phyloP scores from a whole-genome alignment of 148 eudicot genomes.

The Nepenthes gracilis region DNA sequence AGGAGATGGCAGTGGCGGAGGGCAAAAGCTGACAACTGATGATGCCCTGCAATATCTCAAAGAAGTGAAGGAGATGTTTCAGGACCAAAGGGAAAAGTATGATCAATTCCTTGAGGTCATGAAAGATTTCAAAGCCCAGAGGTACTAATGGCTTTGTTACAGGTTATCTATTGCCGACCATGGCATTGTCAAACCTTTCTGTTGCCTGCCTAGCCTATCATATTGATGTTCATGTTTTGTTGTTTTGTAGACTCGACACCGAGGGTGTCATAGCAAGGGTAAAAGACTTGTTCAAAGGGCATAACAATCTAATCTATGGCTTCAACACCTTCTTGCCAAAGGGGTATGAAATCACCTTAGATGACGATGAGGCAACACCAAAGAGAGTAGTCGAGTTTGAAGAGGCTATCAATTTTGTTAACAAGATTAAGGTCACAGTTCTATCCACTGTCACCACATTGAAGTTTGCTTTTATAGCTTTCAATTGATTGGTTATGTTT shows the following conservation, averaged over 20 bases:
- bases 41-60: conserved; percentile 91
- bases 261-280: conserved; percentile 91
- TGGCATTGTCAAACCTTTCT: background rate
- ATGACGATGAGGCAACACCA: conserved; percentile 64
- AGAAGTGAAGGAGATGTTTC: conserved; percentile 94
- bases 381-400: conserved; percentile 89
- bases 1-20: conserved; percentile 25
- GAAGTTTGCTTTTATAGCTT: background rate
- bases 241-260: conserved; percentile 61
- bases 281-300: conserved; percentile 91
- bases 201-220: background rate
- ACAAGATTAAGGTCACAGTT: conserved; percentile 78
- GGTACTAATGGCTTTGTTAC: conserved; percentile 27
- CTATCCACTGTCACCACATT: background rate
- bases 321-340: conserved; percentile 97
- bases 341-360: conserved; percentile 85
- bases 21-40: conserved; percentile 73
- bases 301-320: conserved; percentile 75
- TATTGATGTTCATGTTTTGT: background rate
- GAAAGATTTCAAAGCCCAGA: conserved; percentile 96
- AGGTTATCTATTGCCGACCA: background rate
- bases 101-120: conserved; percentile 94
- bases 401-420: conserved; percentile 90
- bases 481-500: conserved; percentile 6
- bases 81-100: conserved; percentile 85